Evolutionary conservation across 1,284 basidiomycete species (phyloP).

Genomic region (Thecaphora thlaspeos): DNA sequence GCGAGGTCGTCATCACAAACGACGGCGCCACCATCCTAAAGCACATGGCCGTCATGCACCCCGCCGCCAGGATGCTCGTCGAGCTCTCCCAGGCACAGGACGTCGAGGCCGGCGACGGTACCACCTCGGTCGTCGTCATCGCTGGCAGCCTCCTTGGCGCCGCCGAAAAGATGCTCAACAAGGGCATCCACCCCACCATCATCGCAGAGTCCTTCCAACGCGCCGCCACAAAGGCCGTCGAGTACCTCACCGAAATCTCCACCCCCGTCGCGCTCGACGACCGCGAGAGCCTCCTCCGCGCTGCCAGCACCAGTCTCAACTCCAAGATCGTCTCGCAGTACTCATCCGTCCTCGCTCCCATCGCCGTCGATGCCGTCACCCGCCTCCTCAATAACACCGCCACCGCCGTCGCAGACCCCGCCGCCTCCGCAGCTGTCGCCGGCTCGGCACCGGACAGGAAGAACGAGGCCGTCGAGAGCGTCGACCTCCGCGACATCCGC

Average conservation of each 20-base stretch:
- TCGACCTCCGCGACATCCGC: conserved; percentile 93
- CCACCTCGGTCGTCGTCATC: conserved; percentile 96
- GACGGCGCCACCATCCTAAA: conserved; percentile 98
- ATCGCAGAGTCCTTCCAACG: conserved; percentile 94
- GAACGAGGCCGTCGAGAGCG: conserved; percentile 57
- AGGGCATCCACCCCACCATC: conserved; percentile 93
- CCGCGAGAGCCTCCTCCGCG: conserved; percentile 79
- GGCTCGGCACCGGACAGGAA: conserved; percentile 6
- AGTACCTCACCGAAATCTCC: conserved; percentile 89
- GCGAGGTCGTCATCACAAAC: conserved; percentile 97
- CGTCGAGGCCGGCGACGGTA: conserved; percentile 97
- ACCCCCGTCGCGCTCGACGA: conserved; percentile 90
- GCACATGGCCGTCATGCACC: conserved; percentile 95
- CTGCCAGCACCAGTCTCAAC: conserved; percentile 91
- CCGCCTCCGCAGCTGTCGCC: conserved; percentile 12
- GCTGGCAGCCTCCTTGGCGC: conserved; percentile 89
- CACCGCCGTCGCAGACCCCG: conserved; percentile 3
- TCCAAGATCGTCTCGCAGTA: conserved; percentile 99
- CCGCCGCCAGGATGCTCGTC: conserved; percentile 93
- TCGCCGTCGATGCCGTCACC: conserved; percentile 88
- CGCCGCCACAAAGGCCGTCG: conserved; percentile 88
- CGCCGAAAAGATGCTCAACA: conserved; percentile 93
- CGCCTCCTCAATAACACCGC: conserved; percentile 38
- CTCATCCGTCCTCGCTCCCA: conserved; percentile 92
- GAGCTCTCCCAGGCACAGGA: conserved; percentile 98